phyloP scores from a whole-genome alignment of 371 early-diverging fungal species.

The Syncephalastrum sp. region DNA sequence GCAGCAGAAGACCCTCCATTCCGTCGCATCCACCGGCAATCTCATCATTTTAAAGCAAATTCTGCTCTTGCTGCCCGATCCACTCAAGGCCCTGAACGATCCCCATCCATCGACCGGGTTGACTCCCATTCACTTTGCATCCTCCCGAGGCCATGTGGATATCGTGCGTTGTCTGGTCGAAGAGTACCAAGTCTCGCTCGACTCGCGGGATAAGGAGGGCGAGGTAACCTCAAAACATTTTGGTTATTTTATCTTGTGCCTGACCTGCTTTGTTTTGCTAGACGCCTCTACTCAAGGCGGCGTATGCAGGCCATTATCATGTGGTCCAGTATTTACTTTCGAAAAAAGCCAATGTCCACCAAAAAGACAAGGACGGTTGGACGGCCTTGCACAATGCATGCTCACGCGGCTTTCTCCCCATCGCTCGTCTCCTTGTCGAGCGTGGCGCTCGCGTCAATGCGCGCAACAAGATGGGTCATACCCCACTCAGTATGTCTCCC shows the following conservation, averaged over 20 bases:
- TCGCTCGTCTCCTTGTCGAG: conserved; percentile 61
- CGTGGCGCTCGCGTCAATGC: conserved; percentile 61
- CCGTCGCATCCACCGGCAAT: conserved; percentile 42
- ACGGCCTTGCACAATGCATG: conserved; percentile 83
- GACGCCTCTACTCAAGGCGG: conserved; percentile 81
- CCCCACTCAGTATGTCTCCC: conserved; percentile 70
- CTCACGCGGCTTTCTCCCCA: conserved; percentile 58
- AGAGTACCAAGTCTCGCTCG: conserved; percentile 63
- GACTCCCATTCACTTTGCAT: conserved; percentile 70
- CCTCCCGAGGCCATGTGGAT: conserved; percentile 69
- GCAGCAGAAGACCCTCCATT: conserved; percentile 23
- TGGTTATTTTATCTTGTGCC: not conserved
- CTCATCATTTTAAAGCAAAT: conserved; percentile 34
- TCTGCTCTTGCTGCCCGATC: conserved; percentile 29
- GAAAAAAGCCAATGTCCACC: conserved; percentile 63
- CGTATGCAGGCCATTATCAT: conserved; percentile 65
- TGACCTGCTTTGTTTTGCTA: conserved; percentile 20
- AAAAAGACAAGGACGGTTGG: conserved; percentile 84
- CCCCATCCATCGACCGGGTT: conserved; percentile 61
- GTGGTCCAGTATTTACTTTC: conserved; percentile 66
- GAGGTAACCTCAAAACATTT: conserved; percentile 49
- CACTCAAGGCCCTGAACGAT: conserved; percentile 44
- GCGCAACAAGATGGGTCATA: conserved; percentile 68
- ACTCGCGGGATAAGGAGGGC: conserved; percentile 67
- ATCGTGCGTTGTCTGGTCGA: conserved; percentile 67